Evolutionary conservation across 345 rosid genomes (phyloP), one percentile per base, ranked within the genome.

Genomic region (Hibiscus syriacus): DNA sequence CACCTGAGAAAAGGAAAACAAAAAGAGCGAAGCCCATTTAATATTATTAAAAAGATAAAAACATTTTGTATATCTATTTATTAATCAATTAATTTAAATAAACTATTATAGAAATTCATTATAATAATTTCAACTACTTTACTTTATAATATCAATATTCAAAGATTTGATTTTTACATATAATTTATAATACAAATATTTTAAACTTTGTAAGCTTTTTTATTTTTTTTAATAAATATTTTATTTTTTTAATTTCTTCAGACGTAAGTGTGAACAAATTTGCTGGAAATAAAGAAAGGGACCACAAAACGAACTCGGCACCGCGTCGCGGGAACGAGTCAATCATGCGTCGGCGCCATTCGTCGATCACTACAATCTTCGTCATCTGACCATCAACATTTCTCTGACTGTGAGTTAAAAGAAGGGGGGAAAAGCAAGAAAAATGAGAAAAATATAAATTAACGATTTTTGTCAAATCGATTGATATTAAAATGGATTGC

Each of bases 321-420:
- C 70, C 70, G 59, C 60, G 30, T 30, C 60, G 27, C 69, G 41
- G n/a, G 57, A 58, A 32, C 69, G 69, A 48, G 58, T 66, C 57
- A 11, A 49, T 66, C 69, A 2, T 36, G 57, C 49, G 57, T 66
- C 58, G 46, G 69, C 57, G 58, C 49, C 70, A 50, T 49, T 36
- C 17, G 48, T 52, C 23, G 46, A 66, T 53, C 43, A 63, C 26
- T 54, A 32, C 70, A 20, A 20, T 32, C 70, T 66, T 49, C 17
- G 32, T 32, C 41, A 22, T 50, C 49, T 23, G 70, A 32, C 52
- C 32, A 52, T 29, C 59, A 1, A 34, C n/a, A 17, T 38, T 57
- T 54, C 23, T 58, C 30, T 49, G 32, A 52, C 20, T 46, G 59
- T 52, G 59, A 52, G 59, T 66, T 52, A 19, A 60, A 60, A 11